These are phyloP conservation scores for Huiozyma naganishii DNA, from an alignment of 805 yeast species.

Conservation along the genomic window DNA sequence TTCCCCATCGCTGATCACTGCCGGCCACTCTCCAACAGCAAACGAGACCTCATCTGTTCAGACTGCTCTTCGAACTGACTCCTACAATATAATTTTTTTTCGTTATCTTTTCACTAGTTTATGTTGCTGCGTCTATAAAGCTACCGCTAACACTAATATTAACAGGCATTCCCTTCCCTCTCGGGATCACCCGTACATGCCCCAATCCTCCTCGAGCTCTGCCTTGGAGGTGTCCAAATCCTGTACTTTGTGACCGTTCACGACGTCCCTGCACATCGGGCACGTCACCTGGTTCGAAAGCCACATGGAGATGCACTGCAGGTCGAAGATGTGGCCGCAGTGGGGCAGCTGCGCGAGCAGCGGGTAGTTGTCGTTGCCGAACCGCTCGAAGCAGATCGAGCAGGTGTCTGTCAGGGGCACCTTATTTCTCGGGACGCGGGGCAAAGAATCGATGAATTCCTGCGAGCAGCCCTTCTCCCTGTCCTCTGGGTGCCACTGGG, in stretches of 20 bases:
- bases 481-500: slow-evolving; percentile 22
- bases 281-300: slow-evolving; percentile 62
- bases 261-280: slow-evolving; percentile 76
- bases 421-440: slow-evolving; percentile 46
- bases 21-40: background rate
- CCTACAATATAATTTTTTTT: too few relatives aligned
- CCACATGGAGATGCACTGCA: slow-evolving; percentile 91
- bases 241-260: slow-evolving; percentile 36
- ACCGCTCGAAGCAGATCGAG: slow-evolving; percentile 74
- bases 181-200: slow-evolving; percentile 53
- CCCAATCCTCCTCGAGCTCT: slow-evolving; percentile 63
- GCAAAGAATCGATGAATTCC: slow-evolving; percentile 63
- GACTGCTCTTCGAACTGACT: too few relatives aligned
- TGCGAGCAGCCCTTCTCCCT: slow-evolving; percentile 47
- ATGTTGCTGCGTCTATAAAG: background rate
- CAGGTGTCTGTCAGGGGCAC: slow-evolving; percentile 48
- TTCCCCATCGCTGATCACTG: slow-evolving; percentile 57
- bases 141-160: background rate
- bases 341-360: slow-evolving; percentile 65
- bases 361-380: slow-evolving; percentile 64
- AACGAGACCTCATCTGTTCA: too few relatives aligned
- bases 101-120: too few relatives aligned
- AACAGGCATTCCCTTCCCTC: background rate
- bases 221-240: slow-evolving; percentile 38
- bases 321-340: slow-evolving; percentile 74